Conservation (phyloP, 1,284 basidiomycete species). For the Pseudozyma sp. region DNA sequence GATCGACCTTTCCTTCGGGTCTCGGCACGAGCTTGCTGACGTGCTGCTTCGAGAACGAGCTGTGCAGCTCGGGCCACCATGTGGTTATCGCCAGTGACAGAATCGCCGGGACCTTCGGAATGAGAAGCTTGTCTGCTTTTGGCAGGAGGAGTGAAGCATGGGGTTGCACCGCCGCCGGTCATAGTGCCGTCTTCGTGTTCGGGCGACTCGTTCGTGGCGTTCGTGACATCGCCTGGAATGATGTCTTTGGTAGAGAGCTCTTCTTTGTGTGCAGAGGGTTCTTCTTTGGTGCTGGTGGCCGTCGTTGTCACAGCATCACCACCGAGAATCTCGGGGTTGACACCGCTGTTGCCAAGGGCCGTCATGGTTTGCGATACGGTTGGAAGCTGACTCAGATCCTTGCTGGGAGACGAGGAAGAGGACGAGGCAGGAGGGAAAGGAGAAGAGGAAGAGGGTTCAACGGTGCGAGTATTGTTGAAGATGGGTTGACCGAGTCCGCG, state of each 20-base stretch:
- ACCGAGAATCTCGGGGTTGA: conserved; percentile 36
- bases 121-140: conserved; percentile 25
- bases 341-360: conserved; percentile 33
- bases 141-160: conserved; percentile 20
- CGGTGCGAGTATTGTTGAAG: conserved; percentile 18
- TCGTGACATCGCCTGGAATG: background rate
- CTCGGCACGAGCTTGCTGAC: conserved; percentile 46
- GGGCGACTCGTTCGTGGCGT: background rate
- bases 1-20: conserved; percentile 44
- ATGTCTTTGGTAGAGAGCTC: background rate
- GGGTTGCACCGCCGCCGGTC: conserved; percentile 17
- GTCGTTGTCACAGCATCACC: background rate
- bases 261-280: background rate
- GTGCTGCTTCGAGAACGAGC: conserved; percentile 51
- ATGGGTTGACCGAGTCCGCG: conserved; percentile 38
- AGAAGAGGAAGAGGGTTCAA: background rate
- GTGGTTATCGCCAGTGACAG: conserved; percentile 24
- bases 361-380: conserved; percentile 39
- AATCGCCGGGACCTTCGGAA: conserved; percentile 11
- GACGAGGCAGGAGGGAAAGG: no score
- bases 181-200: conserved; percentile 4
- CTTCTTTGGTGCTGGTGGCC: background rate
- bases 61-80: conserved; percentile 53
- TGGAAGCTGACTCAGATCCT: conserved; percentile 9
- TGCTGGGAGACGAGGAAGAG: background rate